Base-by-base conservation (phyloP, 768 basidiomycete genomes). In the Chalciporus pseudorubinellus region DNA sequence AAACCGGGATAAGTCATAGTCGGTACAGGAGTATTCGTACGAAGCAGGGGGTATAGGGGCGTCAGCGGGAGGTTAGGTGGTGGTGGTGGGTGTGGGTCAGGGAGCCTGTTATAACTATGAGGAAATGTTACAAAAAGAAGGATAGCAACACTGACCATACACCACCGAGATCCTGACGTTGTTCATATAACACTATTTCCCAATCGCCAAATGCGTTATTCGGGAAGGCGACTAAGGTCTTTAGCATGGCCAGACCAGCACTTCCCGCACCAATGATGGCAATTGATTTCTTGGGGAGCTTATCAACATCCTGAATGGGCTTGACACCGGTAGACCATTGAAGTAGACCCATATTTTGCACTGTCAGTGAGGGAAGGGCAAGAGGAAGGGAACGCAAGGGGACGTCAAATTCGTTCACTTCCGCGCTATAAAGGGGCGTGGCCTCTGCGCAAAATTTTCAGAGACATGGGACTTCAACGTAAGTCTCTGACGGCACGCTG, bases 211-310 rank as follows among this genome's bases (percentile, higher is more conserved):
- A 66, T 3, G 59, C 53, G 22, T 74, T 67, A 19, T 65, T 61
- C 2, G 78, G 77, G 7, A 82, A 53, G 58, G 78, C 77, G 2
- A 76, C 62, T 12, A 77, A 54, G 13, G 73, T 74, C 62, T 80
- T 80, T 29, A 82, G 61, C 61, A 73, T 71, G 5, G 76, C 77
- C 24, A 83, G 61, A 2, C 80, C 81, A n/a, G 74, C 78, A 58
- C 75, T 81, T 11, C 80, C 80, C 16, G 74, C 77, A 19, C 82
- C 82, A 39, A 83, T 66, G 48, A 82, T 77, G 10, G 77, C 80
- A 39, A 83, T 76, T 16, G 73, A 73, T 64, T 79, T 81, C 34
- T n/a, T 36, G 34, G 34, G 34, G n/a, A n/a, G 34, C 2, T 36
- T n/a, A 36, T 16, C n/a, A n/a, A n/a, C 34, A 36, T 36, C 34